Evolutionary conservation across 129 eudicot genomes (phyloP).

Genomic region (Arctium lappa): DNA sequence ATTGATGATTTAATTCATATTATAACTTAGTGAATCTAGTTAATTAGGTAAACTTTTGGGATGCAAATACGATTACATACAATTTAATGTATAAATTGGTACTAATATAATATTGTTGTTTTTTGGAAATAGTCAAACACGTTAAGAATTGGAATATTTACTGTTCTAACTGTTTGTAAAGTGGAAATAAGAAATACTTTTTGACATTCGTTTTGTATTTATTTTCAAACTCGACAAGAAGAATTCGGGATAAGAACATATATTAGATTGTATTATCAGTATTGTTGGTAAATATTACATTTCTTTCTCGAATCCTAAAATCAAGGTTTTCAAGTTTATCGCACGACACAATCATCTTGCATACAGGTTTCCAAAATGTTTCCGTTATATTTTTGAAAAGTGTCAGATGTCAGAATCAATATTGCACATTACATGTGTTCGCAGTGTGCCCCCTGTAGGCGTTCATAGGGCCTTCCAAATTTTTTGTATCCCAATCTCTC

Average conservation of each 20-base stretch:
- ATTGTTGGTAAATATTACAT: not conserved
- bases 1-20: not conserved
- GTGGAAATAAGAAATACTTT: conserved; percentile 1
- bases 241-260: not conserved
- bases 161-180: conserved; percentile 1
- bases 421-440: not conserved
- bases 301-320: too few species aligned
- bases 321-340: too few species aligned
- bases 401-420: too few species aligned
- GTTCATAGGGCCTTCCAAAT: not conserved
- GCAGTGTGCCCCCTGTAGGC: not conserved
- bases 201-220: not conserved
- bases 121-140: conserved; percentile 16
- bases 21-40: not conserved
- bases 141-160: conserved; percentile 13
- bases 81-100: conserved; percentile 6
- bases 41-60: conserved; percentile 8
- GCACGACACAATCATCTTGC: too few species aligned
- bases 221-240: not conserved
- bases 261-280: not conserved
- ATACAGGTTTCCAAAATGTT: too few species aligned
- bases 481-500: not conserved
- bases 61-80: not conserved
- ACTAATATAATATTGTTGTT: not conserved
- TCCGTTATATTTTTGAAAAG: too few species aligned